phyloP scores from a whole-genome alignment of 768 basidiomycete genomes.

The Rickenella mellea region DNA sequence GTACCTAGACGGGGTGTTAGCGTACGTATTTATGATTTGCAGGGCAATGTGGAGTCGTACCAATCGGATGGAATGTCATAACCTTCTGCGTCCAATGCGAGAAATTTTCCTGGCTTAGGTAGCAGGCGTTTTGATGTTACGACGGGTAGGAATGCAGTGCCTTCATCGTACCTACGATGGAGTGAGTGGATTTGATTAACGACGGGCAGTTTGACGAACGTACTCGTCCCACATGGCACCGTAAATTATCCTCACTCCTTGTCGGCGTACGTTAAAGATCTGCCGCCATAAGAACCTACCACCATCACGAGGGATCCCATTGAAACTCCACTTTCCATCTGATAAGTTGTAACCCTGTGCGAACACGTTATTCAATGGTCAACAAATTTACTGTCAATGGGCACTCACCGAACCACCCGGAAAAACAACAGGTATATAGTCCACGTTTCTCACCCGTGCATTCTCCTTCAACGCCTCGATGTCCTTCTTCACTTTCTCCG shows the following conservation, averaged over 20 bases:
- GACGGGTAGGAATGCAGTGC: slow-evolving; percentile 73
- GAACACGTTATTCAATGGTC: slow-evolving; percentile 5
- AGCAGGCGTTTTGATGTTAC: slow-evolving; percentile 48
- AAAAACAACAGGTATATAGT: slow-evolving; percentile 77
- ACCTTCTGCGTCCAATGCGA: slow-evolving; percentile 74
- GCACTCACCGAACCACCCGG: slow-evolving; percentile 72
- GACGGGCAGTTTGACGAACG: slow-evolving; percentile 8
- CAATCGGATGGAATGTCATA: slow-evolving; percentile 73
- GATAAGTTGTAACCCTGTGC: slow-evolving; percentile 62
- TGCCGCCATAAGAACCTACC: slow-evolving; percentile 77
- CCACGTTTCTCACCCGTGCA: slow-evolving; percentile 45
- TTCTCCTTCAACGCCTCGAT: slow-evolving; percentile 45
- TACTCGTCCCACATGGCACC: slow-evolving; percentile 87
- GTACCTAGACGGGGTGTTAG: slow-evolving; percentile 35
- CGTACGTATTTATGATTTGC: slow-evolving; percentile 6
- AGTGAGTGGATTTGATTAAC: background rate
- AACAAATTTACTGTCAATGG: background rate
- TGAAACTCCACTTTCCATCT: slow-evolving; percentile 61
- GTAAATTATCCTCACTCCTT: slow-evolving; percentile 58
- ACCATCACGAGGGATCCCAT: slow-evolving; percentile 61
- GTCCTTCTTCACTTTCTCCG: slow-evolving; percentile 55
- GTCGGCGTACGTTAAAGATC: slow-evolving; percentile 54
- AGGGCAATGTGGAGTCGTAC: slow-evolving; percentile 29
- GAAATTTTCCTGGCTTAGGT: slow-evolving; percentile 48
- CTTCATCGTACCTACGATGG: slow-evolving; percentile 75